Percentiles rank a stretch among this genome's conserved stretches.
Evolutionary conservation across 768 basidiomycete species (phyloP).

Genomic region (Harrya chromipes): DNA sequence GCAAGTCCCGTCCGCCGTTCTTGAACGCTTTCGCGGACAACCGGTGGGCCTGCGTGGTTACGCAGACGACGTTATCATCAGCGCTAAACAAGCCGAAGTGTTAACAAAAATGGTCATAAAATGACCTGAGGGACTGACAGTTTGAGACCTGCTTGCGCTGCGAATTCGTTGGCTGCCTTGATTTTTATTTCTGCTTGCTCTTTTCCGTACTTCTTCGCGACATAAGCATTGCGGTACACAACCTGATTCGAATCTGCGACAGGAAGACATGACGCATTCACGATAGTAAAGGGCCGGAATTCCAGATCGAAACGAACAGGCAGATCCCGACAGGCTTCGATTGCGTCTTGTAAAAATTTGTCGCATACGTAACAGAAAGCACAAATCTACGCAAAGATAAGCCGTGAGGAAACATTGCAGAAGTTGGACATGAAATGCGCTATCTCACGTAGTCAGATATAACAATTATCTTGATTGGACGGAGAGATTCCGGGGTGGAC

Average conservation of each 20-base stretch:
- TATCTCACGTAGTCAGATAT: constrained; percentile 30
- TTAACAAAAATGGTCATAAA: neutral
- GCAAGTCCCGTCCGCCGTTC: constrained; percentile 36
- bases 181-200: constrained; percentile 23
- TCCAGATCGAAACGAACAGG: constrained; percentile 32
- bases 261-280: constrained; percentile 7
- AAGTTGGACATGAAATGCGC: neutral
- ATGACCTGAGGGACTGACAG: constrained; percentile 18
- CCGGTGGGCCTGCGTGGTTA: constrained; percentile 42
- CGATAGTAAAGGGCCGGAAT: constrained; percentile 29
- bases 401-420: neutral
- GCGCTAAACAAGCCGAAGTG: constrained; percentile 21
- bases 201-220: constrained; percentile 23
- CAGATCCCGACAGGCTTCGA: constrained; percentile 30
- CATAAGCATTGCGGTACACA: constrained; percentile 19
- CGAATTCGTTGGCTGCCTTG: constrained; percentile 22
- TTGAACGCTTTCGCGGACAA: constrained; percentile 40
- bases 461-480: constrained; percentile 30
- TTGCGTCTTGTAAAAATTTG: constrained; percentile 32
- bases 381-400: constrained; percentile 23
- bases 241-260: neutral
- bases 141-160: constrained; percentile 21
- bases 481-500: constrained; percentile 7
- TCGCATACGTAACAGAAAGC: constrained; percentile 37
- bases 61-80: constrained; percentile 36